These are phyloP conservation scores for Epichloe coenophiala DNA, from an alignment of 2,329 filamentous ascomycete species.

Conservation along the genomic window DNA sequence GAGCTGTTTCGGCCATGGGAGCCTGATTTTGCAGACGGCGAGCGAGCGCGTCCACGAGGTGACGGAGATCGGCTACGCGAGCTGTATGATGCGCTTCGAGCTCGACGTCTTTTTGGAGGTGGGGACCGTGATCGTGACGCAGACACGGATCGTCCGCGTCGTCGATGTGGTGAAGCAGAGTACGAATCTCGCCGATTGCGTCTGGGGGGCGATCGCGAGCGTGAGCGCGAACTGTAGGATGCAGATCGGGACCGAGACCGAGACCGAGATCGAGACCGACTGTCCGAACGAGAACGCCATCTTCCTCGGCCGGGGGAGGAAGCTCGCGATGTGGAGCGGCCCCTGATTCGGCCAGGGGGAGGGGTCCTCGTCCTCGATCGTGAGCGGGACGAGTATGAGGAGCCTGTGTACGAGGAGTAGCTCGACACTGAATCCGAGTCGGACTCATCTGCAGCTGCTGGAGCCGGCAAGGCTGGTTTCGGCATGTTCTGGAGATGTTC, in stretches of 20 bases:
- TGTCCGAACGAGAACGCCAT: constrained; percentile 4
- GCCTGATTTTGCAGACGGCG: neutral
- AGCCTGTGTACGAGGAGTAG: constrained; percentile 55
- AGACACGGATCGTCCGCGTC: constrained; percentile 1
- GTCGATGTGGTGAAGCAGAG: constrained; percentile 4
- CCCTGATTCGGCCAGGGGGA: neutral
- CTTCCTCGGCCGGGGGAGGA: neutral
- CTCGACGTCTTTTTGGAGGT: neutral
- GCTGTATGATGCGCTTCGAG: constrained; percentile 1
- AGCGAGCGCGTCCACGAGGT: neutral
- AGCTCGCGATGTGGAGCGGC: constrained; percentile 5
- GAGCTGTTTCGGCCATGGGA: constrained; percentile 3
- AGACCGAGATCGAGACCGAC: constrained; percentile 3
- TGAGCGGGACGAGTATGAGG: constrained; percentile 7
- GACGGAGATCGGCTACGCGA: constrained; percentile 3
- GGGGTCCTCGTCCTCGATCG: constrained; percentile 5
- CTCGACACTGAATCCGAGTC: constrained; percentile 63
- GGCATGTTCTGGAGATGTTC: constrained; percentile 81
- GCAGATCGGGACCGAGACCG: constrained; percentile 4
- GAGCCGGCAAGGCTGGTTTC: constrained; percentile 63
- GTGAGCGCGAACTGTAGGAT: constrained; percentile 1
- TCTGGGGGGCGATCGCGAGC: constrained; percentile 1
- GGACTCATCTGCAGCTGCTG: constrained; percentile 43
- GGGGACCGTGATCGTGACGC: neutral
- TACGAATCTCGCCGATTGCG: constrained; percentile 1